A percentile compares a stretch with the other conserved stretches of the same genome.
phyloP scores from a whole-genome alignment of 1,284 basidiomycete species.

The Farysia itapuensis region DNA sequence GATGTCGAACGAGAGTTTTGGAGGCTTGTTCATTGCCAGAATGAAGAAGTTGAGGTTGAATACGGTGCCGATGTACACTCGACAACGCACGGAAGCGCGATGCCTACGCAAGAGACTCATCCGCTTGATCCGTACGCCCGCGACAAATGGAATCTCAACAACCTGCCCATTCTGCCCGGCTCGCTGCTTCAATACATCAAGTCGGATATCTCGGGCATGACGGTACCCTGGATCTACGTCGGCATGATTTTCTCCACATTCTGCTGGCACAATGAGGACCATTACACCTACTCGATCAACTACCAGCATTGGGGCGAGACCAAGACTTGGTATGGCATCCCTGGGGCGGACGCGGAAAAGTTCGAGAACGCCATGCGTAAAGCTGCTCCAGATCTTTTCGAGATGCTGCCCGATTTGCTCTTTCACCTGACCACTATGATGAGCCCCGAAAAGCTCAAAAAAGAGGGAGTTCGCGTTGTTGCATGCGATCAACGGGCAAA shows the following conservation, averaged over 20 bases:
- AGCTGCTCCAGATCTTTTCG: slow-evolving; percentile 97
- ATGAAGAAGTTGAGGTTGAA: slow-evolving; percentile 94
- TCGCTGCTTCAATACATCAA: slow-evolving; percentile 89
- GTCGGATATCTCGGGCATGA: slow-evolving; percentile 99
- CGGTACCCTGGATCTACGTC: slow-evolving; percentile 98
- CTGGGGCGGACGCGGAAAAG: slow-evolving; percentile 87
- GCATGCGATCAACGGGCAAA: slow-evolving; percentile 95
- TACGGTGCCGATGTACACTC: slow-evolving; percentile 99
- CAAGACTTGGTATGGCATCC: slow-evolving; percentile 99
- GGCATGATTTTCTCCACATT: slow-evolving; percentile 99
- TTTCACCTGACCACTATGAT: slow-evolving; percentile 98
- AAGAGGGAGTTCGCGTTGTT: slow-evolving; percentile 89
- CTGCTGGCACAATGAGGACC: slow-evolving; percentile 99
- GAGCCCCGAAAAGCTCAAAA: slow-evolving; percentile 83
- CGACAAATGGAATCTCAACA: slow-evolving; percentile 98
- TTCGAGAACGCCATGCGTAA: slow-evolving; percentile 93
- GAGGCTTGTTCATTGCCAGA: slow-evolving; percentile 84
- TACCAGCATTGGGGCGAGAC: slow-evolving; percentile 97
- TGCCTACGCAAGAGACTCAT: slow-evolving; percentile 90
- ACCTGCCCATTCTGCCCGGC: slow-evolving; percentile 84
- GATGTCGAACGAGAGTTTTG: slow-evolving; percentile 96
- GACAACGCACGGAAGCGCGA: slow-evolving; percentile 93
- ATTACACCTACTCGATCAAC: slow-evolving; percentile 77
- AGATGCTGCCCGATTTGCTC: slow-evolving; percentile 92
- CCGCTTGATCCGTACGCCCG: slow-evolving; percentile 82